A percentile compares a stretch with the other conserved stretches of the same genome.
These are phyloP conservation scores for Cryptococcus amylolentus DNA, from an alignment of 1,284 basidiomycete genomes.

Conservation along the genomic window DNA sequence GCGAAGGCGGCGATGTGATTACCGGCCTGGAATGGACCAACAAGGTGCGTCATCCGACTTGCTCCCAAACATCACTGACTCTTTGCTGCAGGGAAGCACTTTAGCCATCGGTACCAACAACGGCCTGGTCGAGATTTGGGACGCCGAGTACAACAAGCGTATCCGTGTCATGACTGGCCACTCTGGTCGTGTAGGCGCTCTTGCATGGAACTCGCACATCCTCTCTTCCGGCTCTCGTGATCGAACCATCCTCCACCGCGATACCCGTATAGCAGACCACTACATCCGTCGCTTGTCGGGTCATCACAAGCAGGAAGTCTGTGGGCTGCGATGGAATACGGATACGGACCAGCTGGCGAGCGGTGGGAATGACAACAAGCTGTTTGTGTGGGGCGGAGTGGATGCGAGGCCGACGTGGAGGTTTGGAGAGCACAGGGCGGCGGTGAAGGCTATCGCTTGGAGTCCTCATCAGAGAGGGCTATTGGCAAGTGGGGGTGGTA, in stretches of 20 bases:
- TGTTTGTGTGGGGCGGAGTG: conserved; percentile 85
- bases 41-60: conserved; percentile 55
- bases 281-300: conserved; percentile 75
- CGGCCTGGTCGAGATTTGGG: conserved; percentile 89
- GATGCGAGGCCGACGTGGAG: conserved; percentile 75
- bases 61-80: not conserved
- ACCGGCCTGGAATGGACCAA: conserved; percentile 91
- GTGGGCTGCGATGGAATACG: conserved; percentile 88
- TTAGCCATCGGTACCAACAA: conserved; percentile 88
- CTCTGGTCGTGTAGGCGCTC: conserved; percentile 78
- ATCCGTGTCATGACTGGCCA: conserved; percentile 83
- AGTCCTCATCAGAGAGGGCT: conserved; percentile 90
- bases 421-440: conserved; percentile 94
- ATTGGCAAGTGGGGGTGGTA: conserved; percentile 94
- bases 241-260: conserved; percentile 83
- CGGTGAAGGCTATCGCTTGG: conserved; percentile 98
- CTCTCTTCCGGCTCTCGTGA: conserved; percentile 90
- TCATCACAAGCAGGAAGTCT: conserved; percentile 87
- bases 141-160: conserved; percentile 72
- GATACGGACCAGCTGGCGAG: conserved; percentile 75
- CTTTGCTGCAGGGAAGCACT: conserved; percentile 63
- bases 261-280: conserved; percentile 69
- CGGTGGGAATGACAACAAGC: conserved; percentile 98
- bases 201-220: conserved; percentile 90
- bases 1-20: conserved; percentile 59